Evolutionary conservation across 192 early-diverging fungal species (phyloP).

Genomic region (Spinellus fusiger): DNA sequence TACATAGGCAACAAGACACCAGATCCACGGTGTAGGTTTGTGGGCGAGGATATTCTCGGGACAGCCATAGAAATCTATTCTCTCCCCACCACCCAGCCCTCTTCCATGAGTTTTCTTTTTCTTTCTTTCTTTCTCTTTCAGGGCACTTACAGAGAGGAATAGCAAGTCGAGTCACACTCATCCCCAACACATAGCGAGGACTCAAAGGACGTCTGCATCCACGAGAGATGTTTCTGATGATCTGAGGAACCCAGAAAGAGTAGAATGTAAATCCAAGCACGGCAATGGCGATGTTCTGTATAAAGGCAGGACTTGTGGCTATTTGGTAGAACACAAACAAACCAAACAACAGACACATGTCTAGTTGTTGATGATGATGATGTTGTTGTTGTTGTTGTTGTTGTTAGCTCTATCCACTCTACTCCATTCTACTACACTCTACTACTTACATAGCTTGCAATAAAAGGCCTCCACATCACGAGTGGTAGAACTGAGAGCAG

Average conservation of each 20-base stretch:
- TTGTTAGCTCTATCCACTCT: not conserved
- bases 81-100: not conserved
- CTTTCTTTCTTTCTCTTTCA: not conserved
- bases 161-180: conserved; percentile 46
- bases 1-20: conserved; percentile 50
- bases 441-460: conserved; percentile 51
- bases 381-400: not conserved
- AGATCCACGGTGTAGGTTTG: conserved; percentile 45
- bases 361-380: conserved; percentile 33
- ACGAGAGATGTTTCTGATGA: conserved; percentile 59
- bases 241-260: conserved; percentile 84
- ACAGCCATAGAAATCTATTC: conserved; percentile 46
- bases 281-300: conserved; percentile 40
- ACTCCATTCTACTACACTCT: conserved; percentile 18
- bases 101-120: not conserved
- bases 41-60: conserved; percentile 51
- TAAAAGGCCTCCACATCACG: conserved; percentile 46
- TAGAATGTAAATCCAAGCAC: conserved; percentile 42
- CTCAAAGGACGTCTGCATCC: conserved; percentile 56
- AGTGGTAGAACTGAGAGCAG: too few relatives aligned
- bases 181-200: conserved; percentile 52
- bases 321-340: conserved; percentile 59
- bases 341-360: conserved; percentile 49
- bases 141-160: conserved; percentile 54
- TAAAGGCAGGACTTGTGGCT: conserved; percentile 36